phyloP scores from a whole-genome alignment of 2,329 filamentous ascomycete genomes.

The Aureobasidium sp. region DNA sequence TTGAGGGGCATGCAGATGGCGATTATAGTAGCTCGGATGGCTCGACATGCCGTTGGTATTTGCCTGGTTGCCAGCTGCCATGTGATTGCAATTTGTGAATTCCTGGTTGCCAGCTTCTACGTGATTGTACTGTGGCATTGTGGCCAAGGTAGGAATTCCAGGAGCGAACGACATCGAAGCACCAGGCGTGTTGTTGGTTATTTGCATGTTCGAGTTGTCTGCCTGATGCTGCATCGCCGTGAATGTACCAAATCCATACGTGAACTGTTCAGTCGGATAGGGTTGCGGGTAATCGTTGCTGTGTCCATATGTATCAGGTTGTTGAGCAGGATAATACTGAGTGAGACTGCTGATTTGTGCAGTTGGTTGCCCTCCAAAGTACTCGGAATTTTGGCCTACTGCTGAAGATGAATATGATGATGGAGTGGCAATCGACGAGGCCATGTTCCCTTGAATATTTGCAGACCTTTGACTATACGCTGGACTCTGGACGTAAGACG shows the following conservation, averaged over 20 bases:
- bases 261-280: not conserved
- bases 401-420: not conserved
- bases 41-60: not conserved
- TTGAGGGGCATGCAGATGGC: not conserved
- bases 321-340: not conserved
- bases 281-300: not conserved
- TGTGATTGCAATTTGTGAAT: not conserved
- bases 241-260: too few species aligned
- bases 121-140: not conserved
- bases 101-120: not conserved
- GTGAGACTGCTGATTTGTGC: not conserved
- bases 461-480: not conserved
- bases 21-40: not conserved
- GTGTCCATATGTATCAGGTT: not conserved
- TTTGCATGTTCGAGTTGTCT: not conserved
- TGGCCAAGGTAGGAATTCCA: not conserved
- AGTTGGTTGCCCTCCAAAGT: not conserved
- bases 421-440: not conserved
- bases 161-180: not conserved
- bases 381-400: not conserved
- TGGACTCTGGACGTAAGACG: not conserved
- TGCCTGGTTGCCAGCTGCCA: too few species aligned
- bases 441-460: too few species aligned
- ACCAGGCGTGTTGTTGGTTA: not conserved
- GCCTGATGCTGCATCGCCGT: not conserved